Evolutionary conservation across 2,329 filamentous ascomycete genomes (phyloP), one percentile per base, ranked within the genome.

Genomic region (Basipetospora chlamydospora): DNA sequence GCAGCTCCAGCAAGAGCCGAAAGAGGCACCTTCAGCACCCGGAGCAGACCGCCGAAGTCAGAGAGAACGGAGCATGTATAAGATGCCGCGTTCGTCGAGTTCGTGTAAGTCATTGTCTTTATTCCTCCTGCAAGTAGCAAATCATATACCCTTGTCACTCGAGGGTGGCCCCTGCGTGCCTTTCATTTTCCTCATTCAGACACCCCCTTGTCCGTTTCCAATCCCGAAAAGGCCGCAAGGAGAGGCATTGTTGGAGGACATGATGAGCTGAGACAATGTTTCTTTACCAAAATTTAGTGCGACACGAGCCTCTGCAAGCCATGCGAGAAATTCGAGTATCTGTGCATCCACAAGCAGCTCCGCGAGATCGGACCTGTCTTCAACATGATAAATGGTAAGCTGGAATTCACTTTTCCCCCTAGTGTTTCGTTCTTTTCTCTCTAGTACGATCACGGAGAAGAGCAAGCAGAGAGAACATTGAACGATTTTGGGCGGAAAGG

Each of bases 311-410:
- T 35, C 21, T 55, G 52, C 42, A 46, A 45, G 31, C 38, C 38
- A 35, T 53, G 51, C 43, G 43, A 37, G 28, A 42, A 40, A 23
- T 46, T 48, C 31, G 40, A 35, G 29, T 42, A 44, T 13, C 40
- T 43, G 30, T 41, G 41, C 37, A 33, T 36, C 17, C 36, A 49
- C 21, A 48, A 47, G 30, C 37, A 47, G 33, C 45, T 40, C 25
- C 31, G 29, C 12, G 18, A 23, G 17, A 40, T 40, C 26, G 34
- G 39, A 16, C 39, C 34, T 25, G 35, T 34, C 28, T 40, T 34
- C 23, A 26, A 15, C 21, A 20, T 30, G 26, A 37, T 40, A 17
- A 16, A 28, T 17, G 34, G 39, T 40, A 38, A 38, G 36, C n/a
- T n/a, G n/a, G n/a, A n/a, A n/a, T n/a, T 34, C 31, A 3, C 20